phyloP scores from a whole-genome alignment of 441 rosid genomes.

The Erodium texanum region DNA sequence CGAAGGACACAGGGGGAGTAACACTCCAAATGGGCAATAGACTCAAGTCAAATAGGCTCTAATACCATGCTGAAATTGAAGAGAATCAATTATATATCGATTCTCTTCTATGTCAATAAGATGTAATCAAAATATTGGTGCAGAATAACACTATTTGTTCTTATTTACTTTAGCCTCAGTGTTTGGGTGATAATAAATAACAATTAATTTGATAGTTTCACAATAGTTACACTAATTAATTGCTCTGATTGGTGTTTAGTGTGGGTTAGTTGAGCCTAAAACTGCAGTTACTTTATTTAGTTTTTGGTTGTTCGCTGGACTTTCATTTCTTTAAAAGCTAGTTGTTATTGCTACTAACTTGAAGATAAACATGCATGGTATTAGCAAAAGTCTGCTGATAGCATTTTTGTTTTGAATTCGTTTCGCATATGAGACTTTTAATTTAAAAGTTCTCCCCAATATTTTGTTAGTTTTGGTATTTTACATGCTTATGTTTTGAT shows the following conservation, averaged over 20 bases:
- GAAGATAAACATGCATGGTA: not conserved
- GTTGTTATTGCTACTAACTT: not conserved
- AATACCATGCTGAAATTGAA: not conserved
- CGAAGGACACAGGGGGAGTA: not conserved
- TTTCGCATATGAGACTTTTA: not conserved
- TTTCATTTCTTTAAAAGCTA: not conserved
- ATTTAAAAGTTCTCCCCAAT: not conserved
- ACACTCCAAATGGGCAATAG: not conserved
- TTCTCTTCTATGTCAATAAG: not conserved
- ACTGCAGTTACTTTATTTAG: not conserved
- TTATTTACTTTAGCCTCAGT: not conserved
- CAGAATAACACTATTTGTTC: not conserved
- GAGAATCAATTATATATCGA: not conserved
- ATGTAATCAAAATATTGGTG: not conserved
- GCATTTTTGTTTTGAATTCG: not conserved
- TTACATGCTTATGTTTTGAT: not conserved
- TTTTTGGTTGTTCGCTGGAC: not conserved
- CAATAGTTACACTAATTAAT: not conserved
- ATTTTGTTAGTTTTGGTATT: not conserved
- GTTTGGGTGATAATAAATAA: not conserved
- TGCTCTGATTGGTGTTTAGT: not conserved
- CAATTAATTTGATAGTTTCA: not conserved
- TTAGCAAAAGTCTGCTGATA: not conserved
- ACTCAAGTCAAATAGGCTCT: not conserved
- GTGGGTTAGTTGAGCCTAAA: not conserved